Conservation (phyloP, 768 basidiomycete species). For the Leccinum olivaceopallidum region DNA sequence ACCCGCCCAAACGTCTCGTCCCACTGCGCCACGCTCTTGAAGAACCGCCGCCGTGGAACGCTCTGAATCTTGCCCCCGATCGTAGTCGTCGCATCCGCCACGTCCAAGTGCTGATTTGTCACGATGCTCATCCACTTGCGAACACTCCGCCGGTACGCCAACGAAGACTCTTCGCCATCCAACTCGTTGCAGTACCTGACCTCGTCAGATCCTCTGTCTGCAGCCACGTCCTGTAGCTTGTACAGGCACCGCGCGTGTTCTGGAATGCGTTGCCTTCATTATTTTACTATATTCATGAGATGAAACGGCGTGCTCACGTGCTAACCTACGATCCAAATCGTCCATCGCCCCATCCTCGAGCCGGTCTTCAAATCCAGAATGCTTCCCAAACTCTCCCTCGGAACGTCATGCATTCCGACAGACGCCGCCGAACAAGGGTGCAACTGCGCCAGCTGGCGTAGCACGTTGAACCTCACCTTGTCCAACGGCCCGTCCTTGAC, state of each 20-base stretch:
- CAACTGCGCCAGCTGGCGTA: too few species aligned
- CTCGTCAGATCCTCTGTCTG: conserved; percentile 38
- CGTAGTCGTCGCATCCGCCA: conserved; percentile 29
- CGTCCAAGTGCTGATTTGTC: conserved; percentile 59
- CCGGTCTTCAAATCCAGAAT: conserved; percentile 53
- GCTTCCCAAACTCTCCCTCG: conserved; percentile 64
- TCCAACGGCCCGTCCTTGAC: too few species aligned
- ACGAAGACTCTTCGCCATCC: conserved; percentile 36
- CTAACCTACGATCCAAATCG: conserved; percentile 53
- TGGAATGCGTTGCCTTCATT: too few species aligned
- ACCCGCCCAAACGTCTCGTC: conserved; percentile 30
- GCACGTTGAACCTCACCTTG: too few species aligned
- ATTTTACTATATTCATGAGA: neutral
- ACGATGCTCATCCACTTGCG: conserved; percentile 69
- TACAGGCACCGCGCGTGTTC: conserved; percentile 67
- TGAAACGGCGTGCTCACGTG: conserved; percentile 50
- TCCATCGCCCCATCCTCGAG: conserved; percentile 45
- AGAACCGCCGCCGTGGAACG: conserved; percentile 52
- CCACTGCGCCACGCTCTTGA: conserved; percentile 48
- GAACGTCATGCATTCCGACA: conserved; percentile 61
- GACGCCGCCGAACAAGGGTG: too few species aligned
- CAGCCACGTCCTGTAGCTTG: conserved; percentile 51
- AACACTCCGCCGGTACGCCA: conserved; percentile 35
- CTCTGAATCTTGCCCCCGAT: neutral
- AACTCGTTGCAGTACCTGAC: conserved; percentile 45